phyloP scores from a whole-genome alignment of 1,139 yeast species.

The Diutina sp. region DNA sequence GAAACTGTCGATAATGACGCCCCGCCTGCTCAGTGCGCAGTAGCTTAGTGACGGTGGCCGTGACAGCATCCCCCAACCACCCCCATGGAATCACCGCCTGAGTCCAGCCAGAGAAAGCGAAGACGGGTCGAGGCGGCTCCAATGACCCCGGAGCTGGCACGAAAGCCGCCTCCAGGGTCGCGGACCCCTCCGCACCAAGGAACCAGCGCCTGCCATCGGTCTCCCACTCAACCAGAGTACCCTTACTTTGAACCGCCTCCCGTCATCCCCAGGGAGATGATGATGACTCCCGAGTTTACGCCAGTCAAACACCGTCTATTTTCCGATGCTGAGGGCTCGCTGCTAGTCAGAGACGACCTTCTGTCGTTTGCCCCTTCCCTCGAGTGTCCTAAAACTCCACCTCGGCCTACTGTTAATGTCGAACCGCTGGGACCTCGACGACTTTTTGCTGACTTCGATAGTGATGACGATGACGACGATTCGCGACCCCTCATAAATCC shows the following conservation, averaged over 20 bases:
- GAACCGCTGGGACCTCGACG: not conserved
- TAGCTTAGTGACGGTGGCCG: not conserved
- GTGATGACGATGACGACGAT: not conserved
- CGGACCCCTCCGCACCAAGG: not conserved
- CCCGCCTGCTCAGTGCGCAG: not conserved
- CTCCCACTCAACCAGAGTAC: not conserved
- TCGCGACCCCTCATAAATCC: not conserved
- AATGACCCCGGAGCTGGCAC: not conserved
- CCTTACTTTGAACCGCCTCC: not conserved
- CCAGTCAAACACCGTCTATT: not conserved
- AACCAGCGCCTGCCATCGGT: not conserved
- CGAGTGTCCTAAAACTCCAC: not conserved
- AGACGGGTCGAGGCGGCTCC: not conserved
- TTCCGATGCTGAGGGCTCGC: not conserved
- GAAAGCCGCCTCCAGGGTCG: not conserved
- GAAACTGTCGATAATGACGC: not conserved
- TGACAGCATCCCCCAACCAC: not conserved
- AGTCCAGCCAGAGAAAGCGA: not conserved
- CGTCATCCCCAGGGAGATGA: not conserved
- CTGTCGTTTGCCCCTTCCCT: not conserved
- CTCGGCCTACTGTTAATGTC: not conserved
- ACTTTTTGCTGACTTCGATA: not conserved
- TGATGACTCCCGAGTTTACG: not conserved
- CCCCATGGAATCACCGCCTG: not conserved
- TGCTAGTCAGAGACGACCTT: not conserved